Evolutionary conservation across 495 filamentous ascomycete species (phyloP), one percentile per base, ranked within the genome.

Genomic region (Penicillium turbatum): DNA sequence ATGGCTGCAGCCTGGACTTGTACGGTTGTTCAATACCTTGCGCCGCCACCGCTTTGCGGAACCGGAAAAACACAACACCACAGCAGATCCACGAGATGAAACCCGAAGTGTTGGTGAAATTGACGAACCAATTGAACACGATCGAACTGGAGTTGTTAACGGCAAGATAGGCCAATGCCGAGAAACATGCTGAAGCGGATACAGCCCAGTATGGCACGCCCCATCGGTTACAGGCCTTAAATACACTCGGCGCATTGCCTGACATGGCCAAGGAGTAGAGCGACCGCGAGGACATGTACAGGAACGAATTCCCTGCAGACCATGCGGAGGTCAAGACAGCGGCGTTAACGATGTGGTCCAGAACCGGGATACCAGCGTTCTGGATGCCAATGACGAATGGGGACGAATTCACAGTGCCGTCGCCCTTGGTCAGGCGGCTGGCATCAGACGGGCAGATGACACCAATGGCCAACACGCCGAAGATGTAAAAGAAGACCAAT

Each of bases 401-500:
- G 0, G 81, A 84, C 12, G 78, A 74, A 16, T 72, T 74, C n/a
- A 71, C 73, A 5, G 67, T 71, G 24, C 71, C 68, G 13, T 73
- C 69, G 24, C 72, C 74, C 7, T 71, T 68, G 12, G 88, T 76
- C 19, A 92, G 78, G 15, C 65, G 57, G 0, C 46, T 9, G 52
- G 87, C 80, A 47, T 79, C 66, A 40, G 70, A 74, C 0, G 75
- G 75, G 47, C 80, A 75, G 36, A 80, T 72, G 3, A 85, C 74
- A 48, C 82, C 82, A 58, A 84, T 83, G 2, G 76, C 77, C 32
- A 85, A 69, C 3, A 77, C 75, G 9, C 71, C 79, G 16, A 82
- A 61, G 40, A 79, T 66, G 70, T 95, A 95, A 77, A 96, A 95
- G 73, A 95, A 80, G 48, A 86, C 66, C 63, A 96, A 87, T 45